phyloP scores from a whole-genome alignment of 768 basidiomycete genomes.

The Hygrophorus pudorinus region DNA sequence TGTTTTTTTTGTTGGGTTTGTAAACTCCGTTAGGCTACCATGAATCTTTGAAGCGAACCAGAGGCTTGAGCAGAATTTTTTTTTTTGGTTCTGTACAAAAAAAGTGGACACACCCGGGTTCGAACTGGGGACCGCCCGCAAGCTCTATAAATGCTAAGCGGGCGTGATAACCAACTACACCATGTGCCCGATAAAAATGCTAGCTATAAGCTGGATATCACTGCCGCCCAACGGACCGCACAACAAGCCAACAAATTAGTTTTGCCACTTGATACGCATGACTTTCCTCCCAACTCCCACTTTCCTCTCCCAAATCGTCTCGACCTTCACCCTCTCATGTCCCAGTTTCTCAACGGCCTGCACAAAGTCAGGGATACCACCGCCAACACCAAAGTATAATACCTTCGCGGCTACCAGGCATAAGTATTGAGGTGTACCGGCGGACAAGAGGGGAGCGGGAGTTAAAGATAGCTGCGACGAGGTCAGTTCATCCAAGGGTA shows the following conservation, averaged over 20 bases:
- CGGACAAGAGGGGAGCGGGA: background rate
- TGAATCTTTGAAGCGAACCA: too few species aligned
- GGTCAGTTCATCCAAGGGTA: background rate
- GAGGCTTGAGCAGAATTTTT: too few species aligned
- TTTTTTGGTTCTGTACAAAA: too few species aligned
- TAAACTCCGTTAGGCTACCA: too few species aligned
- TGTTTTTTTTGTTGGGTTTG: too few species aligned
- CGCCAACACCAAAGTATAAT: constrained; percentile 93
- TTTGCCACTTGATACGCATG: constrained; percentile 49
- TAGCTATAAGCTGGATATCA: too few species aligned
- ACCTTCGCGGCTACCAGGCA: constrained; percentile 88
- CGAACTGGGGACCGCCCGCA: background rate
- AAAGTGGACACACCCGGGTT: background rate
- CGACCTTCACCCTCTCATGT: constrained; percentile 29
- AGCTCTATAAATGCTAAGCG: background rate
- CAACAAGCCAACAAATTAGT: background rate
- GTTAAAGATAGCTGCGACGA: background rate
- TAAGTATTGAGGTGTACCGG: constrained; percentile 12
- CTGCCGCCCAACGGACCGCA: too few species aligned
- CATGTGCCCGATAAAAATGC: too few species aligned
- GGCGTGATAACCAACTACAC: background rate
- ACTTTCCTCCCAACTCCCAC: constrained; percentile 67
- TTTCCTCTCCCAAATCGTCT: constrained; percentile 54
- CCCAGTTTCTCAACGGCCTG: constrained; percentile 27
- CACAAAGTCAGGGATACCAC: constrained; percentile 73